Percentiles rank a stretch among this genome's conserved stretches.
These are phyloP conservation scores for Asterella californica DNA, from an alignment of 225 moss, liverwort and hornwort genomes.

Conservation along the genomic window DNA sequence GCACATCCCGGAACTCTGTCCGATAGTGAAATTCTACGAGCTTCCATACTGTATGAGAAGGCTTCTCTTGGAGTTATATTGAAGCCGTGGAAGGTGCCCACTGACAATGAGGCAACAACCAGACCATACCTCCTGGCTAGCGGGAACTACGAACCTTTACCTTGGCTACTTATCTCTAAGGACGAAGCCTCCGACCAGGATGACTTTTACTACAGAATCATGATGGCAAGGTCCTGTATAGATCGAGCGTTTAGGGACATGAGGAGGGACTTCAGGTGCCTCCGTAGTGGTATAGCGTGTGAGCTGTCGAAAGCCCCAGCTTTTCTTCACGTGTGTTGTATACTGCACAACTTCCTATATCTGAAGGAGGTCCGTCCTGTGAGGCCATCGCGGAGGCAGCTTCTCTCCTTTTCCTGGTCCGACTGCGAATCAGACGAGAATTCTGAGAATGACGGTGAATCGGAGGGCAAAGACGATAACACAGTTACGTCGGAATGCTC, in stretches of 20 bases:
- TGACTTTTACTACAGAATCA: neutral
- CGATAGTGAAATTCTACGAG: neutral
- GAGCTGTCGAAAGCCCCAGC: neutral
- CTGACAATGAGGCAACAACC: neutral
- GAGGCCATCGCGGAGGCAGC: neutral
- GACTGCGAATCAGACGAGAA: neutral
- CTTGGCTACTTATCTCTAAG: conserved; percentile 7
- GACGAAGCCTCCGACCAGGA: neutral
- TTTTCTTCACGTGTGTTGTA: conserved; percentile 13
- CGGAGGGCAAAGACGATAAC: neutral
- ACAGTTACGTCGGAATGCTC: neutral
- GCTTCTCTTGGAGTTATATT: neutral
- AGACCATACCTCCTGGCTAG: conserved; percentile 8
- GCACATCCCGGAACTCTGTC: conserved; percentile 7
- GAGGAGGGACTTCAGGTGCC: neutral
- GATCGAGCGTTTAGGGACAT: conserved; percentile 3
- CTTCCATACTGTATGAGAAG: neutral
- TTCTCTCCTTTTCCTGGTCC: neutral
- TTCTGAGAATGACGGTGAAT: neutral
- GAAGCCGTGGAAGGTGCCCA: too few species aligned
- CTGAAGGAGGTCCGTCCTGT: neutral
- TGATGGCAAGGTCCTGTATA: neutral
- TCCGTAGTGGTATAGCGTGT: neutral
- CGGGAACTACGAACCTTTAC: neutral
- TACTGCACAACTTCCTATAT: conserved; percentile 13